Evolutionary conservation across 2,329 filamentous ascomycete genomes (phyloP).

Genomic region (Lachnum nothofagi): DNA sequence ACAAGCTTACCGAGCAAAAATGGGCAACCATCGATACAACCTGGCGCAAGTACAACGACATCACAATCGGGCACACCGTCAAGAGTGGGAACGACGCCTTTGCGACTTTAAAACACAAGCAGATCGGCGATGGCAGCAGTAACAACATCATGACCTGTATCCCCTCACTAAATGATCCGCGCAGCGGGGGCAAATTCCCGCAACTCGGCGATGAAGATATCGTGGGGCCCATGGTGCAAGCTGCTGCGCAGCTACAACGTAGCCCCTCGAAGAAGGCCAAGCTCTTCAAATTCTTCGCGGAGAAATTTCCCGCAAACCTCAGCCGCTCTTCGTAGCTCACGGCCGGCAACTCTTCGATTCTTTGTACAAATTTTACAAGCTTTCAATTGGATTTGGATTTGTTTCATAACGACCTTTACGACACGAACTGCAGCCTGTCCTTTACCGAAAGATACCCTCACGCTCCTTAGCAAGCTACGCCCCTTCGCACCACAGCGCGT

Average conservation of each 20-base stretch:
- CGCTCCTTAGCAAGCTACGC: slow-evolving; percentile 29
- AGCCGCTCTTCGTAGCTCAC: slow-evolving; percentile 14
- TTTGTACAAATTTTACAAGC: slow-evolving; percentile 2
- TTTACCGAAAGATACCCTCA: slow-evolving; percentile 16
- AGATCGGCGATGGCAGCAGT: slow-evolving; percentile 40
- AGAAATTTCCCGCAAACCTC: slow-evolving; percentile 31
- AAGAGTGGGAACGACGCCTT: slow-evolving; percentile 39
- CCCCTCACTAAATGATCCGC: slow-evolving; percentile 62
- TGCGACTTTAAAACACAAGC: slow-evolving; percentile 38
- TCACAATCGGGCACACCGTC: slow-evolving; percentile 51
- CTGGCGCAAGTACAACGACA: slow-evolving; percentile 69
- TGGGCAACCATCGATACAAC: slow-evolving; percentile 73
- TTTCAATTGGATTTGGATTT: background rate
- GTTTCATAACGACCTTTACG: slow-evolving; percentile 15
- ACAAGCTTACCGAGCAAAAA: slow-evolving; percentile 78
- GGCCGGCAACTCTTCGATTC: background rate
- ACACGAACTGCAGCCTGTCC: background rate
- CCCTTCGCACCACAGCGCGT: slow-evolving; percentile 15
- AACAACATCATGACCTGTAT: slow-evolving; percentile 56
- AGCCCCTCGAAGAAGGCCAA: slow-evolving; percentile 31
- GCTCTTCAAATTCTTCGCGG: slow-evolving; percentile 31
- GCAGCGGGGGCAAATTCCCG: slow-evolving; percentile 75
- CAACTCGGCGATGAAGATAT: slow-evolving; percentile 86
- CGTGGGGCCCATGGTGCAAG: slow-evolving; percentile 72
- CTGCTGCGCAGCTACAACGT: slow-evolving; percentile 29